phyloP scores from a whole-genome alignment of 306 rosid species.

The Purshia tridentata region DNA sequence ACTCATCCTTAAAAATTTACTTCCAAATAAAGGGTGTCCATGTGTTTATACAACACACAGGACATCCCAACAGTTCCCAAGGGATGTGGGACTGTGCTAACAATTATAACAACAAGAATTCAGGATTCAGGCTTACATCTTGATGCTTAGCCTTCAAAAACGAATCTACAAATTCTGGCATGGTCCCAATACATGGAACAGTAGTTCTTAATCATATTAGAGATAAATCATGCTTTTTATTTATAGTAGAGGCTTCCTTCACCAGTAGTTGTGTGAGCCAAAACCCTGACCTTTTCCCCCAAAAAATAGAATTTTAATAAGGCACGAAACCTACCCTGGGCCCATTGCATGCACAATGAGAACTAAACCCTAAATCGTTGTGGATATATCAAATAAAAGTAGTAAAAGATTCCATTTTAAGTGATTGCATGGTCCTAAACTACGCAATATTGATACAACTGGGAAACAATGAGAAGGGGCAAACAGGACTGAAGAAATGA shows the following conservation, averaged over 20 bases:
- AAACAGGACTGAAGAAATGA: not conserved
- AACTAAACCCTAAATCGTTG: not conserved
- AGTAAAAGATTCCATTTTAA: not conserved
- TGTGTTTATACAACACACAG: not conserved
- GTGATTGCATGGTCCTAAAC: not conserved
- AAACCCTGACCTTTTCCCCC: not conserved
- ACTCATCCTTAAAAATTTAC: not conserved
- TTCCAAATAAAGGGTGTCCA: constrained; percentile 3
- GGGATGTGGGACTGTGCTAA: not conserved
- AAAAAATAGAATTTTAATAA: too few relatives aligned
- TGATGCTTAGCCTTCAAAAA: not conserved
- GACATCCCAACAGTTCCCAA: not conserved
- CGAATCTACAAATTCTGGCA: not conserved
- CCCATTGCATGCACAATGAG: too few relatives aligned
- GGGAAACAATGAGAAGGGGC: not conserved
- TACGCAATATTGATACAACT: not conserved
- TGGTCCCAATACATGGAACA: not conserved
- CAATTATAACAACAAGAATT: not conserved
- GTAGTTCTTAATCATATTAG: not conserved
- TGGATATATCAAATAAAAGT: not conserved
- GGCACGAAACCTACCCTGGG: not conserved
- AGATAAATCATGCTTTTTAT: too few relatives aligned
- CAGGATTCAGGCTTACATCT: not conserved
- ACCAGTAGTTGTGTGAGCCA: not conserved
- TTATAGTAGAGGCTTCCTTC: not conserved